Evolutionary conservation across 495 filamentous ascomycete species (phyloP).

Genomic region (Bacidia gigantensis): DNA sequence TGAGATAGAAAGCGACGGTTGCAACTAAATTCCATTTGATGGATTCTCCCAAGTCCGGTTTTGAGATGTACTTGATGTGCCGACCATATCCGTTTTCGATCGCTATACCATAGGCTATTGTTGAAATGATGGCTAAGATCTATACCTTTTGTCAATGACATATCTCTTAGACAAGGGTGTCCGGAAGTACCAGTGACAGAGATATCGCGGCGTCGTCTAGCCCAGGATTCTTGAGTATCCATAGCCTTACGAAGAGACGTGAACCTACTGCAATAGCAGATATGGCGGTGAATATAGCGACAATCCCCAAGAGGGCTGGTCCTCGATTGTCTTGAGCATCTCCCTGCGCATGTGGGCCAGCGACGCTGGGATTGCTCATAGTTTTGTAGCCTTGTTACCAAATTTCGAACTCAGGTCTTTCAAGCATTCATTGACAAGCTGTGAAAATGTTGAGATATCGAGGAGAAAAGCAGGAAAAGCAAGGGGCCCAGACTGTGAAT

Average conservation of each 20-base stretch:
- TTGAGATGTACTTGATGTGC: slow-evolving; percentile 5
- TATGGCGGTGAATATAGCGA: background rate
- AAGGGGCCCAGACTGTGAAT: too few relatives aligned
- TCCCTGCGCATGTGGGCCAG: background rate
- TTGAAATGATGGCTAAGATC: slow-evolving; percentile 1
- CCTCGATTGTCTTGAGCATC: background rate
- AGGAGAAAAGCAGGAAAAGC: too few relatives aligned
- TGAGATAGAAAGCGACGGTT: slow-evolving; percentile 1
- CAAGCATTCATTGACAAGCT: too few relatives aligned
- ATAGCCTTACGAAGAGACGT: slow-evolving; percentile 3
- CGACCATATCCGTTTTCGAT: slow-evolving; percentile 9
- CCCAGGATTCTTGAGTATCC: slow-evolving; percentile 1
- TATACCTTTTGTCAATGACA: background rate
- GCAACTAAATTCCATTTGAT: slow-evolving; percentile 6
- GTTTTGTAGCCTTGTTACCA: too few relatives aligned
- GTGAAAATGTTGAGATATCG: background rate
- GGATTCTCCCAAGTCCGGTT: background rate
- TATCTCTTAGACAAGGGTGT: background rate
- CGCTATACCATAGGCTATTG: slow-evolving; percentile 1
- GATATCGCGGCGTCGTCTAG: slow-evolving; percentile 3
- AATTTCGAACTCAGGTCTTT: too few relatives aligned
- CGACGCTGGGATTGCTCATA: slow-evolving; percentile 3
- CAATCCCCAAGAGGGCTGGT: background rate
- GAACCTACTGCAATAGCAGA: background rate
- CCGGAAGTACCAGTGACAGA: background rate